Percentiles rank a stretch among this genome's conserved stretches.
Evolutionary conservation across 805 yeast genomes (phyloP).

Genomic region (Millerozyma acaciae): DNA sequence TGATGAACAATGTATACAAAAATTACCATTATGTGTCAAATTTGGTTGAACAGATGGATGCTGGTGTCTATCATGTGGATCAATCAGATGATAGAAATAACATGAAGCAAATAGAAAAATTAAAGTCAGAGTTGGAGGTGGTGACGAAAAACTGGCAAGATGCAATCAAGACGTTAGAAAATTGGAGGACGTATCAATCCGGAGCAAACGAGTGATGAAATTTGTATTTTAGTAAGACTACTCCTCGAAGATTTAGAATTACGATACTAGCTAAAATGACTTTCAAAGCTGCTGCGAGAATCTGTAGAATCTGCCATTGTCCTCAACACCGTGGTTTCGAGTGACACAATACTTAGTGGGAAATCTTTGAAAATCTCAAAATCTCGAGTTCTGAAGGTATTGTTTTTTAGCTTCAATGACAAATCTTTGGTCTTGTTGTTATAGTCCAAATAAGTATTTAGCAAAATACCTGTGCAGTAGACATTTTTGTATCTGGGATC

Average conservation of each 20-base stretch:
- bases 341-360: slow-evolving; percentile 25
- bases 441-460: slow-evolving; percentile 25
- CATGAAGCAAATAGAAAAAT: slow-evolving; percentile 15
- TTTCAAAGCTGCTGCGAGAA: neutral
- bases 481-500: slow-evolving; percentile 17
- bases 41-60: slow-evolving; percentile 10
- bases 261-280: neutral
- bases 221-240: neutral
- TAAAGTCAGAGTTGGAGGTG: slow-evolving; percentile 29
- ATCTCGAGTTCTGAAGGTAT: slow-evolving; percentile 7
- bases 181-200: slow-evolving; percentile 28
- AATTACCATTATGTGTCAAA: slow-evolving; percentile 29
- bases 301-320: slow-evolving; percentile 7
- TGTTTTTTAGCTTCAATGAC: slow-evolving; percentile 16
- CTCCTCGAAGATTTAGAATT: neutral
- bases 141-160: slow-evolving; percentile 36
- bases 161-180: slow-evolving; percentile 35
- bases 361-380: slow-evolving; percentile 24
- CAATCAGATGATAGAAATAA: slow-evolving; percentile 8
- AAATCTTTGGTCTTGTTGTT: slow-evolving; percentile 8
- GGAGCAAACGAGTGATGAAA: neutral
- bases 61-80: slow-evolving; percentile 6
- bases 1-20: slow-evolving; percentile 30
- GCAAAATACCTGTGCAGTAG: slow-evolving; percentile 28
- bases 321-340: slow-evolving; percentile 28